Base-by-base conservation (phyloP, 2,329 filamentous ascomycete species). In the Zymoseptoria pseudotritici region DNA sequence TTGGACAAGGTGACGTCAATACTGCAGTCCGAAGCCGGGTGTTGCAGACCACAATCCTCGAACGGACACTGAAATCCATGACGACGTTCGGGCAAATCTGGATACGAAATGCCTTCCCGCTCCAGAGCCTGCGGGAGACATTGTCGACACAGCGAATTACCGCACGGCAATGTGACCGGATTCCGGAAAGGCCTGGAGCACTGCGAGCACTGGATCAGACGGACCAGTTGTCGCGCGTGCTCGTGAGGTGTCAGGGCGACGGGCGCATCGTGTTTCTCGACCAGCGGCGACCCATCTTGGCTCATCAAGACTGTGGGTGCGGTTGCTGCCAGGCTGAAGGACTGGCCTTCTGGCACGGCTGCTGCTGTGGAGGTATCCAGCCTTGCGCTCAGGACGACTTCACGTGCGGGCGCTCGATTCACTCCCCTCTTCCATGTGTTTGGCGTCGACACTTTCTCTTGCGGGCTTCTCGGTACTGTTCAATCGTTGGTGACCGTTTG, bases 291-390 rank as follows among this genome's bases (percentile, higher is more conserved):
- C 53, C 91, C 91, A 10, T 94, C 75, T 60, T 66, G 62, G 61
- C 61, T 97, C 83, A 99, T 97, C 70, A 99, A 87, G 65, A 93
- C 94, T 64, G 84, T 84, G 53, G 94, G 91, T 55, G 93, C 97
- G 62, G 93, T 87, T 19, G 57, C 56, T 57, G 57, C 61, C 60
- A 64, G 65, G 52, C 59, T 58, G 58, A 54, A 58, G 56, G 58
- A 58, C 54, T 58, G 58, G 57, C 52, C 60, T 58, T 60, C 36
- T 54, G 63, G 59, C 57, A 55, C 53, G 22, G 54, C 56, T 29
- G 56, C 55, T 52, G 54, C 26, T 59, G 52, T 53, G 0, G 61
- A 36, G 56, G 57, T 58, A 58, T 63, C 57, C 57, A 62, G 56
- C 26, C 22, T 63, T 56, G 24, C 31, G 59, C 59, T 24, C 53